Evolutionary conservation across 2,329 filamentous ascomycete species (phyloP), one percentile per base, ranked within the genome.

Genomic region (Colletotrichum sp.): DNA sequence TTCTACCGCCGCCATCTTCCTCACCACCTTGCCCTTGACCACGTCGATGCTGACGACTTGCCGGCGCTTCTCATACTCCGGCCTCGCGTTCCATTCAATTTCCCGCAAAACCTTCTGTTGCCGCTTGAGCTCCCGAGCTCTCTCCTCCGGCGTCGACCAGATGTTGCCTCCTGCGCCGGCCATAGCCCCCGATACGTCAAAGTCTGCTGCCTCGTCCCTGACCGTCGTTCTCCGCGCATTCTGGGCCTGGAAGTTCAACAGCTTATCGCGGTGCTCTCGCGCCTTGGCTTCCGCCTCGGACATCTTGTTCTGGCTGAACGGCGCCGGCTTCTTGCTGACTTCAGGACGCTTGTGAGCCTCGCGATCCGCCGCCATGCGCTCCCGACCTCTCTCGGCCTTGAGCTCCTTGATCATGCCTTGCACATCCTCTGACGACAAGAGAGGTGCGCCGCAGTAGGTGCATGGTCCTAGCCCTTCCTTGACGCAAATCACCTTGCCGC

Each of bases 381-480:
- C 96, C 73, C 93, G 92, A 4, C 96, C 96, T 7, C 96, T 92
- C 85, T 99, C 96, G 68, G 95, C 94, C 52, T 93, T 93, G 14
- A 99, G 89, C 80, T 96, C 93, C 30, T 91, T 90, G 65, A 99
- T 94, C 92, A 99, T 98, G 39, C 91, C 92, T 80, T 98, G 94
- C 12, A 98, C 92, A 71, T 99, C 96, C 5, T 90, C 86, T 0
- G 91, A 83, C 34, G 90, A 93, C 9, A 99, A 87, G 0, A 99
- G 87, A 1, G 95, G 92, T 0, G 90, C 89, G 1, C 93, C 92
- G 86, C 97, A 99, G 82, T 95, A 98, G 0, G 96, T 98, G 84
- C 97, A 99, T 1, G 96, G 96, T 0, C 96, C 96, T 1, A 99
- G 89, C 0, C 97, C 97, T 84, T 99, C 96, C 81, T 97, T 96